These are phyloP conservation scores for Cytidiella melzeri DNA, from an alignment of 768 basidiomycete species.

Conservation along the genomic window DNA sequence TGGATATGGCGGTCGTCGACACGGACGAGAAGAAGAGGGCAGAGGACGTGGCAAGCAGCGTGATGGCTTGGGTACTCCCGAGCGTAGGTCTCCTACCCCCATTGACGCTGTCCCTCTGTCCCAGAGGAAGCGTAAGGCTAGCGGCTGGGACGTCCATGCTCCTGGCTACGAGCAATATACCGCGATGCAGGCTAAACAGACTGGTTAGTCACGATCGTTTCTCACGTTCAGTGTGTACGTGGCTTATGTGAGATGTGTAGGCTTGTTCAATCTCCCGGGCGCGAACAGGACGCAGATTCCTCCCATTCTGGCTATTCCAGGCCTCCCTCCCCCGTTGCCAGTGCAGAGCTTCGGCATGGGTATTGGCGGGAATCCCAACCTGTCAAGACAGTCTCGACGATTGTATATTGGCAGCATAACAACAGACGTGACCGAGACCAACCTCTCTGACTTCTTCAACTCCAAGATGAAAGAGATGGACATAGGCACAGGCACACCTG, in stretches of 20 bases:
- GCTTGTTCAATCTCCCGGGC: slow-evolving; percentile 94
- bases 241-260: slow-evolving; percentile 32
- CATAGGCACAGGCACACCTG: slow-evolving; percentile 76
- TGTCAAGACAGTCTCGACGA: slow-evolving; percentile 89
- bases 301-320: slow-evolving; percentile 75
- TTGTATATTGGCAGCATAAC: slow-evolving; percentile 98
- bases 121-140: slow-evolving; percentile 83
- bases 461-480: slow-evolving; percentile 90
- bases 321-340: slow-evolving; percentile 76
- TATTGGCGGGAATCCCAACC: slow-evolving; percentile 79
- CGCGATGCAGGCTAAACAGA: slow-evolving; percentile 97
- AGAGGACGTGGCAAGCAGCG: slow-evolving; percentile 48
- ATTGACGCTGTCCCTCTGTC: slow-evolving; percentile 75
- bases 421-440: slow-evolving; percentile 89
- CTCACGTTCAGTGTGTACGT: slow-evolving; percentile 10
- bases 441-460: slow-evolving; percentile 92
- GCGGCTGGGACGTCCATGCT: slow-evolving; percentile 95
- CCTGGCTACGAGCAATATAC: slow-evolving; percentile 93
- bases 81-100: slow-evolving; percentile 86
- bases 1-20: slow-evolving; percentile 34
- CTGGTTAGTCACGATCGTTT: slow-evolving; percentile 46
- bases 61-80: slow-evolving; percentile 58
- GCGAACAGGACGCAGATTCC: slow-evolving; percentile 86
- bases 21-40: slow-evolving; percentile 29
- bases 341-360: slow-evolving; percentile 85